Evolutionary conservation across 148 eudicot species (phyloP).

Genomic region (Vaccinium corymbosum): DNA sequence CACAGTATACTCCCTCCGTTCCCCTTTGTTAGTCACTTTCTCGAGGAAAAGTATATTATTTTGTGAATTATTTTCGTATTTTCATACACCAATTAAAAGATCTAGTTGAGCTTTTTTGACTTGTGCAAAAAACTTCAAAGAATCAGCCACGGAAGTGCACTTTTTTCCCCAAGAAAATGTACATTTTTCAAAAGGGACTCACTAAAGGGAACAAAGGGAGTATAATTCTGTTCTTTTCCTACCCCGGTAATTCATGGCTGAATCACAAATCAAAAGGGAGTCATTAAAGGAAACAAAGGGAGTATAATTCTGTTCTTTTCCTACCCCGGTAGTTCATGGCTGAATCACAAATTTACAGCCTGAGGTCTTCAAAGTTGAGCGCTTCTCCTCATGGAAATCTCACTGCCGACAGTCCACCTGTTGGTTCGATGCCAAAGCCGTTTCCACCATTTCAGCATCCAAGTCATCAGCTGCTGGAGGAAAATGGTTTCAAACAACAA

Average conservation of each 20-base stretch:
- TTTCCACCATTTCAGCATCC: slow-evolving; percentile 95
- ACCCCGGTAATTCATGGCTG: slow-evolving; percentile 7
- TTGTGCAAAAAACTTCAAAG: not conserved
- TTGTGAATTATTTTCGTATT: not conserved
- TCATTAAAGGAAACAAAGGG: not conserved
- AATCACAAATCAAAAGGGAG: not conserved
- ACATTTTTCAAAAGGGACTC: not conserved
- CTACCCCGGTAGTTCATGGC: slow-evolving; percentile 8
- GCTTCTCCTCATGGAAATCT: slow-evolving; percentile 66
- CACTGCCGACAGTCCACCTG: slow-evolving; percentile 73
- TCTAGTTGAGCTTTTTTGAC: not conserved
- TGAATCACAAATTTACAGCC: slow-evolving; percentile 33
- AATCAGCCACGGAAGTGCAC: not conserved
- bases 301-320: slow-evolving; percentile 6
- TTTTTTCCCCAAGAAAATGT: not conserved
- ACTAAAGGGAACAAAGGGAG: not conserved
- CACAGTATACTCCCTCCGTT: not conserved
- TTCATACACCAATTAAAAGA: not conserved
- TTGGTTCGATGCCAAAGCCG: slow-evolving; percentile 81
- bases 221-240: slow-evolving; percentile 8
- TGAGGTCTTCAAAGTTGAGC: slow-evolving; percentile 74
- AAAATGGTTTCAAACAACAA: slow-evolving; percentile 93
- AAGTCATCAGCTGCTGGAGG: slow-evolving; percentile 88
- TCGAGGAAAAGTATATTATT: not conserved
- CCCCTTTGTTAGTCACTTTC: not conserved